Evolutionary conservation across 2,329 filamentous ascomycete genomes (phyloP).

Genomic region (Paecilomyces fulvus): DNA sequence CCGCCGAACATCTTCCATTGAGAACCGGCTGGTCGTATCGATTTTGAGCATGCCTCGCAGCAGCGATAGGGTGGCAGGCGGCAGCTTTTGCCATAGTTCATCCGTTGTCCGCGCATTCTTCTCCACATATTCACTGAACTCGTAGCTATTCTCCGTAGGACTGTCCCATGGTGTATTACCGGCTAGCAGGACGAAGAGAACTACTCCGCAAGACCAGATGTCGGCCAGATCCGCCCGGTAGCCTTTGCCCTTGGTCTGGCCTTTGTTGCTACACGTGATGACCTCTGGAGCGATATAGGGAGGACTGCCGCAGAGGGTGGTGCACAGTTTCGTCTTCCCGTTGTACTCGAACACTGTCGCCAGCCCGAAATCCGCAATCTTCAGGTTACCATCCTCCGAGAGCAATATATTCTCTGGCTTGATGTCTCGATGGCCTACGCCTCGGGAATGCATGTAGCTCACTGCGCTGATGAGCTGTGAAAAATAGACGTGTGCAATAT

Average conservation of each 20-base stretch:
- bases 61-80: constrained; percentile 65
- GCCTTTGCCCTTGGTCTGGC: constrained; percentile 34
- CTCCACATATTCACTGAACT: constrained; percentile 79
- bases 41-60: constrained; percentile 90
- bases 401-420: constrained; percentile 95
- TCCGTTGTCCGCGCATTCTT: constrained; percentile 76
- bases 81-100: constrained; percentile 74
- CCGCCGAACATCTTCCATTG: constrained; percentile 74
- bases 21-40: constrained; percentile 66
- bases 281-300: constrained; percentile 98
- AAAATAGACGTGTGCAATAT: constrained; percentile 96
- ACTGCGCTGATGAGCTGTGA: constrained; percentile 83
- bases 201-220: constrained; percentile 95
- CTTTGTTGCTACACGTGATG: constrained; percentile 46
- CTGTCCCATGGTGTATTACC: constrained; percentile 98
- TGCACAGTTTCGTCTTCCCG: constrained; percentile 70
- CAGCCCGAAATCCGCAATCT: constrained; percentile 94
- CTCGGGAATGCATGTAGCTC: constrained; percentile 91
- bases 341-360: constrained; percentile 90
- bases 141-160: constrained; percentile 75
- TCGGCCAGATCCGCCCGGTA: constrained; percentile 69
- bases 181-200: constrained; percentile 90
- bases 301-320: constrained; percentile 88
- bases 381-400: constrained; percentile 74
- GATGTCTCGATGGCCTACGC: constrained; percentile 83